Conservation (phyloP, 495 filamentous ascomycete species). For the Penicillium crystallinum region DNA sequence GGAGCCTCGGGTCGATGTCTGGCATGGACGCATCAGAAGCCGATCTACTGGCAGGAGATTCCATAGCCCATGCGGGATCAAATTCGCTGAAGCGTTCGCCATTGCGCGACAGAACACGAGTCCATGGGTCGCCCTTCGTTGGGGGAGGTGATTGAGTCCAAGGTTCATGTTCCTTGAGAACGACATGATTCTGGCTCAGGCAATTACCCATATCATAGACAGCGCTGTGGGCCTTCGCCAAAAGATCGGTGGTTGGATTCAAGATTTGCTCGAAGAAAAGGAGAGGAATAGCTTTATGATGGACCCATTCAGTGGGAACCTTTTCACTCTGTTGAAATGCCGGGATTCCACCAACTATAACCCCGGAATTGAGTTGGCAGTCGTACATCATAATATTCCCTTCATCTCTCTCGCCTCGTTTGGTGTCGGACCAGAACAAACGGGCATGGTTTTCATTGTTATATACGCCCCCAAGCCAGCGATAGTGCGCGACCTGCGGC, state of each 20-base stretch:
- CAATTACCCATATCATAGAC: slow-evolving; percentile 8
- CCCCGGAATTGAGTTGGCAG: slow-evolving; percentile 13
- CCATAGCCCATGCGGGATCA: background rate
- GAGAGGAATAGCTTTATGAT: slow-evolving; percentile 16
- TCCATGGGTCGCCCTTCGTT: background rate
- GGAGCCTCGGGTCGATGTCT: background rate
- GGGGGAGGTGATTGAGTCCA: background rate
- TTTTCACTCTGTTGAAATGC: slow-evolving; percentile 7
- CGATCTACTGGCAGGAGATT: background rate
- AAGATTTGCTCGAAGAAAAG: slow-evolving; percentile 36
- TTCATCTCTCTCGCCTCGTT: slow-evolving; percentile 21
- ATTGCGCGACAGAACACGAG: slow-evolving; percentile 1
- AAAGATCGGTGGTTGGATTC: slow-evolving; percentile 18
- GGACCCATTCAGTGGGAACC: slow-evolving; percentile 25
- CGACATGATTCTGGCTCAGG: background rate
- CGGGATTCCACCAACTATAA: slow-evolving; percentile 24
- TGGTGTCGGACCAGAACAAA: slow-evolving; percentile 31
- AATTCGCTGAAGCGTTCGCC: slow-evolving; percentile 5
- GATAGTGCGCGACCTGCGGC: slow-evolving; percentile 21
- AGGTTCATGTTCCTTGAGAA: background rate
- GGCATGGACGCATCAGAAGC: background rate
- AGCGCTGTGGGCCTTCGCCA: slow-evolving; percentile 6
- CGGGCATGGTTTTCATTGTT: slow-evolving; percentile 17
- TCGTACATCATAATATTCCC: slow-evolving; percentile 29
- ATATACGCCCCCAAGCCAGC: slow-evolving; percentile 44